Conservation (phyloP, 495 filamentous ascomycete genomes). For the Hypoxylon perforatum region DNA sequence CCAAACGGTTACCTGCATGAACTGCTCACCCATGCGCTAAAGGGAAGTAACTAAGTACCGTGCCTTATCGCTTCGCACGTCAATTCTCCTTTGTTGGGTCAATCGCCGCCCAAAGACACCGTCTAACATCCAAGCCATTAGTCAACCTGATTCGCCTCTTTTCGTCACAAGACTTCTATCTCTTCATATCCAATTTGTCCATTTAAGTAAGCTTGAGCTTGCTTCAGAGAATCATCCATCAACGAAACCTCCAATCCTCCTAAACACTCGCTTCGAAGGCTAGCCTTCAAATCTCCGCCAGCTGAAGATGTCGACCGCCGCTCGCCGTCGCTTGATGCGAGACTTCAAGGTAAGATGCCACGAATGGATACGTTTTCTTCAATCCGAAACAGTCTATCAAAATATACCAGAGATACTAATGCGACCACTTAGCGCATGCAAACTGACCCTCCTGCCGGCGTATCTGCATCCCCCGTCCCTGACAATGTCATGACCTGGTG, state of each 20-base stretch:
- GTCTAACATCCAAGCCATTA: constrained; percentile 7
- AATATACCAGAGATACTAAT: constrained; percentile 21
- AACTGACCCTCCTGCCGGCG: constrained; percentile 96
- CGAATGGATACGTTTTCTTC: neutral
- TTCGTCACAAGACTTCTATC: constrained; percentile 10
- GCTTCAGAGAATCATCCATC: neutral
- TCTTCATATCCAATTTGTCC: neutral
- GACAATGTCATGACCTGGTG: constrained; percentile 99
- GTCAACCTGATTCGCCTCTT: constrained; percentile 24
- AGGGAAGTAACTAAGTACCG: constrained; percentile 16
- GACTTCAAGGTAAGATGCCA: constrained; percentile 87
- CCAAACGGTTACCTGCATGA: neutral
- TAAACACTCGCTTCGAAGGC: neutral
- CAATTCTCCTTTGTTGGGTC: constrained; percentile 26
- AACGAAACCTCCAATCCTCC: neutral
- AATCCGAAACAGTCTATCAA: too few relatives aligned
- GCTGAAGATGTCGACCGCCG: constrained; percentile 85
- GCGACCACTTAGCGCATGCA: constrained; percentile 86
- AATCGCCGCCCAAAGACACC: constrained; percentile 34
- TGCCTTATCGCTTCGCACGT: constrained; percentile 24
- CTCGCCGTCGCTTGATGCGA: constrained; percentile 93
- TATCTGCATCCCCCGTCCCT: constrained; percentile 94
- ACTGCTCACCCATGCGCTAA: too few relatives aligned
- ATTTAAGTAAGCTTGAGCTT: neutral
- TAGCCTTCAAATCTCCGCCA: neutral